Percentiles rank a stretch among this genome's conserved stretches.
Evolutionary conservation across 2,329 filamentous ascomycete species (phyloP).

Genomic region (Aspergillus nomiae): DNA sequence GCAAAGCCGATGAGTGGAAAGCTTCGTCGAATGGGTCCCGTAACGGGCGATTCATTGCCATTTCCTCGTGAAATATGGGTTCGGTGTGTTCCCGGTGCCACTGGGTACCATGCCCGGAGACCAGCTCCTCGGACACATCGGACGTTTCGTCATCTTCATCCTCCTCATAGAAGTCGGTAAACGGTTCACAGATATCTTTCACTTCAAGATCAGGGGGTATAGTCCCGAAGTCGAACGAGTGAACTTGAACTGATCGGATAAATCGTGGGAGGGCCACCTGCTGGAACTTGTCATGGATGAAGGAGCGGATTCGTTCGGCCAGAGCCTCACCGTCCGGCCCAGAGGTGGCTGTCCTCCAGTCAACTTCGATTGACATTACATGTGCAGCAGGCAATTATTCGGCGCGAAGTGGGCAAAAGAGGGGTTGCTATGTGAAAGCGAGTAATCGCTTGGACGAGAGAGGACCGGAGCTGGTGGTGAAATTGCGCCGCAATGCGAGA

Average conservation of each 20-base stretch:
- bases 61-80: conserved; percentile 34
- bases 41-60: conserved; percentile 28
- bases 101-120: conserved; percentile 25
- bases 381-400: neutral
- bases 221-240: conserved; percentile 88
- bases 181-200: conserved; percentile 94
- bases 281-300: conserved; percentile 96
- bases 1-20: conserved; percentile 34
- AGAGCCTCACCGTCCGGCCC: conserved; percentile 84
- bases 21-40: conserved; percentile 33
- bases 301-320: conserved; percentile 83
- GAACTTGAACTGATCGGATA: conserved; percentile 93
- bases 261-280: conserved; percentile 87
- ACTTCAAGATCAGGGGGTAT: conserved; percentile 83
- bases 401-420: neutral
- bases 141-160: conserved; percentile 55
- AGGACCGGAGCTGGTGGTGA: neutral
- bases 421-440: neutral
- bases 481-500: neutral
- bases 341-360: conserved; percentile 89
- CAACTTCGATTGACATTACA: conserved; percentile 93
- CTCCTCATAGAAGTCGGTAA: conserved; percentile 94
- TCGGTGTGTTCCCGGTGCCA: conserved; percentile 27
- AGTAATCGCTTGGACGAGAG: neutral
- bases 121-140: conserved; percentile 38